These are phyloP conservation scores for Candida koratica DNA, from an alignment of 805 yeast genomes.

Conservation along the genomic window DNA sequence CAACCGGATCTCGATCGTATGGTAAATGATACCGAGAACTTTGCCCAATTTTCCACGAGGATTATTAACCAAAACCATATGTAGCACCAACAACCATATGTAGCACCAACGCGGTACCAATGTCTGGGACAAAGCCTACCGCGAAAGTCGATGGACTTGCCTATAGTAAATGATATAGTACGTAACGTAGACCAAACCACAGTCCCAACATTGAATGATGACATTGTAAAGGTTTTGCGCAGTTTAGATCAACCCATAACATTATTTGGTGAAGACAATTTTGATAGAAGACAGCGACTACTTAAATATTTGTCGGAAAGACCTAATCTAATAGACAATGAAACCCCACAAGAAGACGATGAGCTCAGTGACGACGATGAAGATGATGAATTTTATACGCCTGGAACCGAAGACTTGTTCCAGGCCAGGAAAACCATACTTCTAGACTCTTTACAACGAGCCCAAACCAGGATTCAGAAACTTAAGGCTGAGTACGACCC, in stretches of 20 bases:
- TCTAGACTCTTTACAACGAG: constrained; percentile 43
- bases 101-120: too few relatives aligned
- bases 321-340: not conserved
- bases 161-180: constrained; percentile 5
- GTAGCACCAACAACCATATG: too few relatives aligned
- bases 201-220: constrained; percentile 64
- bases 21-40: constrained; percentile 43
- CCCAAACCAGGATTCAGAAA: constrained; percentile 38
- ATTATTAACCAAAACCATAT: constrained; percentile 40
- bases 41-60: constrained; percentile 46
- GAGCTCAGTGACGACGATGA: constrained; percentile 26
- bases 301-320: constrained; percentile 37
- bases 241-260: constrained; percentile 55
- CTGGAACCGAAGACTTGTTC: constrained; percentile 56
- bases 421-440: constrained; percentile 53
- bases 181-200: not conserved
- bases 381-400: constrained; percentile 81
- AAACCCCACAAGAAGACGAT: not conserved
- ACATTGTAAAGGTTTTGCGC: constrained; percentile 50
- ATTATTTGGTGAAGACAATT: constrained; percentile 54
- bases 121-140: too few relatives aligned
- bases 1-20: constrained; percentile 53
- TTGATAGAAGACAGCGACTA: constrained; percentile 59
- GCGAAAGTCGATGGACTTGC: not conserved
- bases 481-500: constrained; percentile 28